Evolutionary conservation across 768 basidiomycete genomes (phyloP).

Genomic region (Melanogaster broomeanus): DNA sequence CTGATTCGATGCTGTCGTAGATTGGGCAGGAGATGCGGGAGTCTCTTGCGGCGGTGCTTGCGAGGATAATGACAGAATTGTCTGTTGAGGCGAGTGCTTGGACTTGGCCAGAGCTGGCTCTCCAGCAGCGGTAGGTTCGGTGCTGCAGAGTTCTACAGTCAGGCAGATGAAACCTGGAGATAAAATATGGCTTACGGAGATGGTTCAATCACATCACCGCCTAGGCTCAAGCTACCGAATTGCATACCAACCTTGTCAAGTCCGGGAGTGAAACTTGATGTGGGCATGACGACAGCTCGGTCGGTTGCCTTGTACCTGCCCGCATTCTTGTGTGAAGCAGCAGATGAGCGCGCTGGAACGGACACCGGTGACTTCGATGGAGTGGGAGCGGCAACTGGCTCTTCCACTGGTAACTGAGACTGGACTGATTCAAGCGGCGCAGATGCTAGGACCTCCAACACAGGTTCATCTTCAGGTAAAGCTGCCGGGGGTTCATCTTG

Average conservation of each 20-base stretch:
- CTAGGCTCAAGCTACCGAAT: conserved; percentile 81
- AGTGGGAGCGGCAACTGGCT: conserved; percentile 31
- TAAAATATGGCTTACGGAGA: conserved; percentile 45
- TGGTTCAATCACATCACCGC: conserved; percentile 63
- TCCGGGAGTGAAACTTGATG: conserved; percentile 53
- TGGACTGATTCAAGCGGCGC: conserved; percentile 17
- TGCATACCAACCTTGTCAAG: conserved; percentile 88
- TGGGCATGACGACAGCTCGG: conserved; percentile 81
- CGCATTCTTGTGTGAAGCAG: conserved; percentile 53
- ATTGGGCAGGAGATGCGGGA: conserved; percentile 24
- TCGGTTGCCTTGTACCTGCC: conserved; percentile 73
- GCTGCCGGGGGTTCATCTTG: conserved; percentile 17
- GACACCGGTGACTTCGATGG: conserved; percentile 45
- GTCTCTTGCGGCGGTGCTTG: conserved; percentile 27
- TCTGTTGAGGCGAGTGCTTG: conserved; percentile 41
- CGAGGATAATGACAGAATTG: conserved; percentile 25
- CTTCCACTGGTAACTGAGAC: conserved; percentile 21
- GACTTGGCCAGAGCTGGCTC: conserved; percentile 14
- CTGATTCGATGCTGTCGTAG: conserved; percentile 7
- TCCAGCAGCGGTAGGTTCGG: conserved; percentile 18
- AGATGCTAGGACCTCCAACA: conserved; percentile 18
- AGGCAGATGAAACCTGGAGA: neutral
- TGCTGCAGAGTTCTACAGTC: conserved; percentile 22
- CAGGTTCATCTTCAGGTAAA: conserved; percentile 36
- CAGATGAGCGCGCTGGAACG: conserved; percentile 53